phyloP scores from a whole-genome alignment of 179 eudicot genomes.

The Corrigiola litoralis region DNA sequence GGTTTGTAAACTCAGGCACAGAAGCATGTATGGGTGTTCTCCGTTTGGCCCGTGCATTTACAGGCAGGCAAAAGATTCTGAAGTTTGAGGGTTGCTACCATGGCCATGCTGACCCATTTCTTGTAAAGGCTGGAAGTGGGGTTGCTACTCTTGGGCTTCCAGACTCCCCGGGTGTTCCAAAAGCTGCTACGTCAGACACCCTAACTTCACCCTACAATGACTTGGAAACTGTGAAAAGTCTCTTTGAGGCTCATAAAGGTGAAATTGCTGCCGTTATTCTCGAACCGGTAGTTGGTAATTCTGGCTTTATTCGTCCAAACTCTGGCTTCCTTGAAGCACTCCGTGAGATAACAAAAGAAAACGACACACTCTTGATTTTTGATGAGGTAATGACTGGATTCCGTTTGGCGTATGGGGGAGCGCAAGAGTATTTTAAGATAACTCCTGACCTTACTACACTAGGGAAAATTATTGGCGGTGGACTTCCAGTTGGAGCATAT shows the following conservation, averaged over 20 bases:
- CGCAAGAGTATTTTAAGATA: conserved; percentile 83
- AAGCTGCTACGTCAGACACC: conserved; percentile 67
- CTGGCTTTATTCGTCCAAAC: conserved; percentile 76
- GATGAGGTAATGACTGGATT: conserved; percentile 98
- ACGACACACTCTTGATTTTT: conserved; percentile 65
- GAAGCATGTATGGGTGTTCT: conserved; percentile 98
- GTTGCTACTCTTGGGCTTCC: conserved; percentile 96
- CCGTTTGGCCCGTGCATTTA: conserved; percentile 92
- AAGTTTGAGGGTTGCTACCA: conserved; percentile 99
- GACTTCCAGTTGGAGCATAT: conserved; percentile 92
- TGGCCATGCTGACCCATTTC: conserved; percentile 93
- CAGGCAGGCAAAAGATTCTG: conserved; percentile 64
- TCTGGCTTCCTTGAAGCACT: conserved; percentile 69
- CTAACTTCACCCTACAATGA: conserved; percentile 77
- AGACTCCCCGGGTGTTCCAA: conserved; percentile 94
- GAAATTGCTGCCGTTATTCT: conserved; percentile 82
- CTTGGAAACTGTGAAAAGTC: conserved; percentile 39
- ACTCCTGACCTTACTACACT: conserved; percentile 89
- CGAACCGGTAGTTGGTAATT: conserved; percentile 91
- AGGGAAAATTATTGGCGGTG: conserved; percentile 94
- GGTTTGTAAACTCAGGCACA: conserved; percentile 96
- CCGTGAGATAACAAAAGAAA: conserved; percentile 55
- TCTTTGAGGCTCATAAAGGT: conserved; percentile 64
- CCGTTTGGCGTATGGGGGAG: conserved; percentile 89
- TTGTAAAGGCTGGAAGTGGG: conserved; percentile 93